Conservation (phyloP, 345 rosid species). For the Syzygium aromaticum region DNA sequence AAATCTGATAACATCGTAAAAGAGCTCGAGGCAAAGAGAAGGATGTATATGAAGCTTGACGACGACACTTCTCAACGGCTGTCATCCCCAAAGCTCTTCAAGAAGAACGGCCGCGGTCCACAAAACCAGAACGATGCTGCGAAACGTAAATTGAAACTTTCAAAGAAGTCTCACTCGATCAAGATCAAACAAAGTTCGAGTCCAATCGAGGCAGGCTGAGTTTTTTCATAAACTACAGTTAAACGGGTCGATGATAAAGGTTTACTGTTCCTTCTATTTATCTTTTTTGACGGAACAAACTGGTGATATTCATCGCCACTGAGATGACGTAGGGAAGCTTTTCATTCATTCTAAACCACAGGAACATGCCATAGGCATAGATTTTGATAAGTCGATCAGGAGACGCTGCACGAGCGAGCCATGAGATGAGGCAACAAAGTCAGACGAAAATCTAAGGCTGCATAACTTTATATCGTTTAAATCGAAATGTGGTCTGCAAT, state of each 20-base stretch:
- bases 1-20: not conserved
- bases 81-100: not conserved
- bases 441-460: not conserved
- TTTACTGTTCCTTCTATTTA: not conserved
- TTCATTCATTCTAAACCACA: not conserved
- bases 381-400: not conserved
- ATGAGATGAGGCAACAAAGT: not conserved
- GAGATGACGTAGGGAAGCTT: not conserved
- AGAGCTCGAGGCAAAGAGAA: not conserved
- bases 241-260: not conserved
- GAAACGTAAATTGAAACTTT: not conserved
- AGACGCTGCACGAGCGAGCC: not conserved
- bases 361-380: not conserved
- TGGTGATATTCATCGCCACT: not conserved
- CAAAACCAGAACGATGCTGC: not conserved
- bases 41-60: not conserved
- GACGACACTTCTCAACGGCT: not conserved
- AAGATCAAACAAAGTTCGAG: not conserved
- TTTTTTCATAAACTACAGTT: not conserved
- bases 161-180: not conserved
- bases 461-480: not conserved
- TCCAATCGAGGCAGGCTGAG: not conserved
- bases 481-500: not conserved
- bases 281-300: fast-evolving
- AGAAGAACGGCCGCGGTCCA: not conserved